Conservation (phyloP, 305 asterid species). For the Solanum hybrid region DNA sequence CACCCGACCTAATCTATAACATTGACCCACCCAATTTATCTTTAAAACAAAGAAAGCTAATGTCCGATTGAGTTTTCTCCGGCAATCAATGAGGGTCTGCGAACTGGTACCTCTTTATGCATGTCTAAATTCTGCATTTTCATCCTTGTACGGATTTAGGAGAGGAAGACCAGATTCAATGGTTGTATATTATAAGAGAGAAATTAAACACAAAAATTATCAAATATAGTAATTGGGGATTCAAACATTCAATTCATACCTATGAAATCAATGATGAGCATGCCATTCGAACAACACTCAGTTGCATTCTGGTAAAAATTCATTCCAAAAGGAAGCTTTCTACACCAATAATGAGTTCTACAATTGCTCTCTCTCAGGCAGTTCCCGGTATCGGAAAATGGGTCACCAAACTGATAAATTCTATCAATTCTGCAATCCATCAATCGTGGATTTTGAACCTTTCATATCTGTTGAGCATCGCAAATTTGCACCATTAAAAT, state of each 20-base stretch:
- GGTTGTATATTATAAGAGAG: background rate
- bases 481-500: background rate
- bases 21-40: background rate
- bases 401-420: background rate
- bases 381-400: background rate
- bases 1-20: background rate
- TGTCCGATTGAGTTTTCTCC: background rate
- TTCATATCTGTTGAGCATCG: background rate
- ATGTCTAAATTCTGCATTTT: background rate
- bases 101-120: background rate
- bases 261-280: background rate
- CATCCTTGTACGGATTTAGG: background rate
- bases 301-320: background rate
- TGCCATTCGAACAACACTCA: background rate
- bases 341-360: background rate
- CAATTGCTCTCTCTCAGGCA: background rate
- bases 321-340: background rate
- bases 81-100: background rate
- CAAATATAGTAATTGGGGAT: background rate
- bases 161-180: background rate
- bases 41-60: background rate
- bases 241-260: background rate
- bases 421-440: background rate
- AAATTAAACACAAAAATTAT: background rate
- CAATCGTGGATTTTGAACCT: background rate